phyloP scores from a whole-genome alignment of 805 yeast species.

The Kuraishia capsulata region DNA sequence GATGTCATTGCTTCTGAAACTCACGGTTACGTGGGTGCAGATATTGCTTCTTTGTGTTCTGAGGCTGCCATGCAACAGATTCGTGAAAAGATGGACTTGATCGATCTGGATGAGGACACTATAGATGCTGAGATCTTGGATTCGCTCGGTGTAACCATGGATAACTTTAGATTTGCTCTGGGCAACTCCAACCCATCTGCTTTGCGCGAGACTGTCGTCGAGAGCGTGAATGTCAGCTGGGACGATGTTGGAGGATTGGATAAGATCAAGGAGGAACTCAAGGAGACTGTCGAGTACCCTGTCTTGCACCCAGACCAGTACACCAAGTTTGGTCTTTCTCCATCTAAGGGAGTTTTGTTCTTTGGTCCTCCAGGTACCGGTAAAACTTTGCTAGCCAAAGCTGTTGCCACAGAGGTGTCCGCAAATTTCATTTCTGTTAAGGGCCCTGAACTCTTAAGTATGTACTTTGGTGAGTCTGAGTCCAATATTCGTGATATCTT shows the following conservation, averaged over 20 bases:
- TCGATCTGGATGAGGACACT: conserved; percentile 91
- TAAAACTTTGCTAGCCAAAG: conserved; percentile 96
- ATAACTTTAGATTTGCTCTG: conserved; percentile 93
- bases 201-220: conserved; percentile 97
- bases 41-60: conserved; percentile 96
- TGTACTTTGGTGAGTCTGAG: conserved; percentile 98
- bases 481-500: conserved; percentile 95
- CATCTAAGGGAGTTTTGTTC: conserved; percentile 96
- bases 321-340: conserved; percentile 95
- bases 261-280: conserved; percentile 90
- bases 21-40: conserved; percentile 99
- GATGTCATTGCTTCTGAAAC: conserved; percentile 96
- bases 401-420: conserved; percentile 98
- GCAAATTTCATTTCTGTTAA: conserved; percentile 96
- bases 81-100: conserved; percentile 98
- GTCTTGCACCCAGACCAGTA: conserved; percentile 98
- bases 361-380: conserved; percentile 99
- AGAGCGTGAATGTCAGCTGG: conserved; percentile 98
- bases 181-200: conserved; percentile 99
- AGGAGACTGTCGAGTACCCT: conserved; percentile 98
- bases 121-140: conserved; percentile 96
- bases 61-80: conserved; percentile 99
- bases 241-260: conserved; percentile 99
- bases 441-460: conserved; percentile 92
- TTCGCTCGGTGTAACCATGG: conserved; percentile 97